Base-by-base conservation (phyloP, 192 early-diverging fungal genomes). In the Cladochytrium replicatum region DNA sequence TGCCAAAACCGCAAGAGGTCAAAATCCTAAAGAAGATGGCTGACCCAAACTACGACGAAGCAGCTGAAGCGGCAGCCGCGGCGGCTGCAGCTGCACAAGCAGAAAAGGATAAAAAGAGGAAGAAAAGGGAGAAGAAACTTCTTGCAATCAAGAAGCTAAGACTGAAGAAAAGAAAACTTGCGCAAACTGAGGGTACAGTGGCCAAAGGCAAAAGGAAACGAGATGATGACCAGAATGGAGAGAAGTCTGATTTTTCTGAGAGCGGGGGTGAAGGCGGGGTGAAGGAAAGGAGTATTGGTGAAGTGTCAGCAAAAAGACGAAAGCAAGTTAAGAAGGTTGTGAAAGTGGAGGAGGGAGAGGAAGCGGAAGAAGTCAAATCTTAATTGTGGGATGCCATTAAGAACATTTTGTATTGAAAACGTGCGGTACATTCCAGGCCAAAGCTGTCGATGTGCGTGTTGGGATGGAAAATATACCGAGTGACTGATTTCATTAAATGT, bases 131-230 rank as follows among this genome's bases (percentile, higher is more conserved):
- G 22, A 87, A 88, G 3, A 96, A 96, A 53, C 88, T 89, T 42
- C 62, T 95, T 9, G 87, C 87, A 22, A 55, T 88, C 32, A 96
- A 90, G 64, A 95, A 89, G 74, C n/a, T n/a, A n/a, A n/a, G n/a
- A n/a, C n/a, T n/a, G n/a, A n/a, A n/a, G n/a, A 46, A 46, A 47
- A 52, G 9, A 30, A 47, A 47, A 30, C 9, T 9, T n/a, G 34
- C 9, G 34, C 9, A 72, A 78, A 38, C 69, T 65, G 50, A 52
- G 48, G 32, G 52, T 50, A 13, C 28, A 29, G n/a, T 32, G 31
- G 22, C 48, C 22, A n/a, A n/a, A n/a, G n/a, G n/a, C n/a, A n/a
- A n/a, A n/a, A n/a, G n/a, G n/a, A n/a, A n/a, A n/a, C n/a, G n/a
- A n/a, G n/a, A n/a, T n/a, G n/a, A n/a, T n/a, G n/a, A n/a, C n/a